Evolutionary conservation across 495 filamentous ascomycete species (phyloP), one percentile per base, ranked within the genome.

Genomic region (Barbatosphaeria neglecta): DNA sequence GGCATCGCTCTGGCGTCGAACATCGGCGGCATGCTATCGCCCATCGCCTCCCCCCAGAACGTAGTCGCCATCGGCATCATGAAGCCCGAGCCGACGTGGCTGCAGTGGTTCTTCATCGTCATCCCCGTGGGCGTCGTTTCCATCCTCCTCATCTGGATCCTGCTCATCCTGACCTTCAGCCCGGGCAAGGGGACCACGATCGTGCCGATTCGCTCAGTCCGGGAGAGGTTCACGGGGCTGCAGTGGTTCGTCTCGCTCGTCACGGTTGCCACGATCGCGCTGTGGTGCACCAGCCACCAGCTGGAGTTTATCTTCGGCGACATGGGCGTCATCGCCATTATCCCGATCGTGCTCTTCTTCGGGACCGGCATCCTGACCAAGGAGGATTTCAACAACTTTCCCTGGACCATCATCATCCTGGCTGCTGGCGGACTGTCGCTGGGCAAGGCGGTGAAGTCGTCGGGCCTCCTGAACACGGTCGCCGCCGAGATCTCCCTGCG

Each of bases 351-450:
- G 31, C 68, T 95, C 27, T 99, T 99, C 75, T 99, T 97, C 58
- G 92, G 92, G 45, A 87, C 89, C 10, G 92, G 92, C 31, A 94
- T 99, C 58, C 76, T 99, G 11, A 99, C 90, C 22, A 99, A 99
- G 62, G 92, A 97, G 66, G 92, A 99, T 62, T 99, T 99, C 60
- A 99, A 99, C 72, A 99, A 99, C 59, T 99, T 99, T 67, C 83
- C 96, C 25, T 99, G 92, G 92, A 99, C 92, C 22, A 97, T 99
- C 65, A 97, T 99, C 68, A 96, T 99, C 56, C 81, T 99, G 17
- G 92, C 92, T 0, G 92, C 93, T 15, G 92, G 92, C 35, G 92
- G 92, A 2, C 69, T 99, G 10, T 84, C 89, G 4, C 81, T 99
- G 1, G 92, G 92, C 35, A 96, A 95, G 64, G 87, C 93, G 0